phyloP scores from a whole-genome alignment of 2,329 filamentous ascomycete genomes.

The Plectosphaerella sp. region DNA sequence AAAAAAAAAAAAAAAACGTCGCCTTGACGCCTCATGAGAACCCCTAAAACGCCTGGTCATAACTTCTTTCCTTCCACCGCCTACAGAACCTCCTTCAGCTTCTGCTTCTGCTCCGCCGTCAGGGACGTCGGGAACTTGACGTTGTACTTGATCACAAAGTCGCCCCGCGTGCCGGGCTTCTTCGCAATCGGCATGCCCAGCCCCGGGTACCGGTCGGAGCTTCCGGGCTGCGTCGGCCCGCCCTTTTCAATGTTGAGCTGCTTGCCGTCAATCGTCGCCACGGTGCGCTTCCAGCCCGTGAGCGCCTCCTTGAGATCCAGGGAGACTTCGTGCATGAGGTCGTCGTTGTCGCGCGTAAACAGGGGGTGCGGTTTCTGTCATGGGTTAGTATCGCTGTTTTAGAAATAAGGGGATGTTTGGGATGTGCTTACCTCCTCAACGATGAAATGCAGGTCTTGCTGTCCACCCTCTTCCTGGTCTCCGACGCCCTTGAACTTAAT shows the following conservation, averaged over 20 bases:
- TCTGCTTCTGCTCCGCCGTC: conserved; percentile 72
- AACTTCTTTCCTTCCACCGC: not conserved
- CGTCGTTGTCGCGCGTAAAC: conserved; percentile 83
- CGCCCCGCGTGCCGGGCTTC: conserved; percentile 77
- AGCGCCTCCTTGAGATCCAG: conserved; percentile 89
- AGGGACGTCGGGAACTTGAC: conserved; percentile 85
- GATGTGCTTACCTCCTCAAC: conserved; percentile 73
- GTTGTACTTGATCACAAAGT: conserved; percentile 85
- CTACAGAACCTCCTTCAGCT: conserved; percentile 73
- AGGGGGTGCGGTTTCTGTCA: conserved; percentile 77
- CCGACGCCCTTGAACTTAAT: conserved; percentile 98
- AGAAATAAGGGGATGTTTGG: not conserved
- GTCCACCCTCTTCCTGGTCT: conserved; percentile 92
- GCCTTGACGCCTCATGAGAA: not conserved
- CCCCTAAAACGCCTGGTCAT: not conserved
- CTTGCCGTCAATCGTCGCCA: conserved; percentile 89
- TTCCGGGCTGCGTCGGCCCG: conserved; percentile 82
- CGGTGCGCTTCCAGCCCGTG: conserved; percentile 88
- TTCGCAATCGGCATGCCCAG: conserved; percentile 96
- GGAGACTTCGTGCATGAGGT: conserved; percentile 73
- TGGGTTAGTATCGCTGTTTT: conserved; percentile 31
- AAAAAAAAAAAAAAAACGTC: not conserved
- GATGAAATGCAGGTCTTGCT: conserved; percentile 93
- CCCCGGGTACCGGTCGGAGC: conserved; percentile 74
- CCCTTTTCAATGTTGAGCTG: conserved; percentile 73